Evolutionary conservation across 768 basidiomycete genomes (phyloP).

Genomic region (Tricholoma terreum): DNA sequence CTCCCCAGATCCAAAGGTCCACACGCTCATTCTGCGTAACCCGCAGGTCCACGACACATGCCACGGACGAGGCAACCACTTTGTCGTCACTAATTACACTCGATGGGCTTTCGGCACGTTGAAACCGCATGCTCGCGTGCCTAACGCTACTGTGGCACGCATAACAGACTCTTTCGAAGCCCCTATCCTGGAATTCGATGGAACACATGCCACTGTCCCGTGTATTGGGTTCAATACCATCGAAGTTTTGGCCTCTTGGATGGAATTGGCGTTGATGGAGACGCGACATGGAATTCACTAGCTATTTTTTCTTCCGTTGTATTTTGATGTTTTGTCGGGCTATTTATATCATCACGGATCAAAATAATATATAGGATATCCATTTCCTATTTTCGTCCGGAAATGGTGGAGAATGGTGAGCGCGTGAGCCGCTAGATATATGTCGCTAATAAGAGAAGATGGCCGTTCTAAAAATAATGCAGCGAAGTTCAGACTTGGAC

Average conservation of each 20-base stretch:
- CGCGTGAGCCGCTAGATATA: too few relatives aligned
- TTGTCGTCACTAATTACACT: conserved; percentile 23
- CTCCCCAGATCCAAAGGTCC: neutral
- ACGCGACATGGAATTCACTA: neutral
- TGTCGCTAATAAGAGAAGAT: neutral
- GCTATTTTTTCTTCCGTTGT: neutral
- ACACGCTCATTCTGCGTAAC: too few relatives aligned
- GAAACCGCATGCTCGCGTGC: neutral
- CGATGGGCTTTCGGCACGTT: conserved; percentile 25
- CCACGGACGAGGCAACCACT: conserved; percentile 19
- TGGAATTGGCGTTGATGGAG: neutral
- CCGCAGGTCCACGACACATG: conserved; percentile 20
- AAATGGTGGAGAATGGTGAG: too few relatives aligned
- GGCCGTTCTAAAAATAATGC: neutral
- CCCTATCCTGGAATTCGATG: conserved; percentile 12
- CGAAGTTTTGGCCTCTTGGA: conserved; percentile 21
- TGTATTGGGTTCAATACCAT: conserved; percentile 13
- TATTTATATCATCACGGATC: too few relatives aligned
- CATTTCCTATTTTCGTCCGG: too few relatives aligned
- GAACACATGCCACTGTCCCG: conserved; percentile 2
- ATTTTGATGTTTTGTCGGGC: neutral
- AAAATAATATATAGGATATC: too few relatives aligned
- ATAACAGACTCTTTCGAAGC: conserved; percentile 17
- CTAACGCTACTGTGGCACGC: conserved; percentile 9
- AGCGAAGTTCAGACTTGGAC: too few relatives aligned